Base-by-base conservation (phyloP, 805 yeast genomes). In the Ogataea pini region DNA sequence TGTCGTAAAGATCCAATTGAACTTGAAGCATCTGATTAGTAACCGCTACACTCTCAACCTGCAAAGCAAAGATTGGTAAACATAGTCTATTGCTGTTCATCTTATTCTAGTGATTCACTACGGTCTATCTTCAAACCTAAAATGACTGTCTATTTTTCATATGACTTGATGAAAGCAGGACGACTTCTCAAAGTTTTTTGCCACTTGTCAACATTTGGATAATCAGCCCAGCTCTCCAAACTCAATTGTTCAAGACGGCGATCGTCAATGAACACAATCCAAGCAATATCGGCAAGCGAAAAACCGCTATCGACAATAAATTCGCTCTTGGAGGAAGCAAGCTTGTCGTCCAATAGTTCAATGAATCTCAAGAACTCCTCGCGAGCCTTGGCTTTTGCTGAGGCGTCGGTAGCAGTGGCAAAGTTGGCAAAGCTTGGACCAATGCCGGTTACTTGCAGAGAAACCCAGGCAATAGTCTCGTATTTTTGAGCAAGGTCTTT, bases 271-370 rank as follows among this genome's bases (percentile, higher is more conserved):
- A 29, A 42, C 9, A 28, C 32, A 13, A 42, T 31, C 45, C 45
- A 42, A 12, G 38, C 27, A 32, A 42, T 42, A 18, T 42, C 45
- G 14, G 45, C 45, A 32, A 42, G 7, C 4, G 45, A 42, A 38
- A 20, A 42, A 7, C 45, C 45, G 17, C 45, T 33, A 20, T 42
- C 45, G 8, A 42, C 24, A 13, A 42, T 32, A 13, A 19, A 42
- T 2, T 38, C 45, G 20, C 39, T 42, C 19, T 42, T 42, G 8
- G 45, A 42, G 10, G 18, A 13, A 7, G 39, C 38, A 4, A 42
- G 38, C n/a, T 42, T 31, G 13, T 32, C 31, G 16, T 42, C 38
- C 31, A 42, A 24, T 3, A 42, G 38, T 16, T 42, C 19, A 4
- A 32, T 3, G 32, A 19, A 42, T 13, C 29, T 37, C 28, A 32